These are phyloP conservation scores for Penicillium sp. DNA, from an alignment of 2,329 filamentous ascomycete species.

Conservation along the genomic window DNA sequence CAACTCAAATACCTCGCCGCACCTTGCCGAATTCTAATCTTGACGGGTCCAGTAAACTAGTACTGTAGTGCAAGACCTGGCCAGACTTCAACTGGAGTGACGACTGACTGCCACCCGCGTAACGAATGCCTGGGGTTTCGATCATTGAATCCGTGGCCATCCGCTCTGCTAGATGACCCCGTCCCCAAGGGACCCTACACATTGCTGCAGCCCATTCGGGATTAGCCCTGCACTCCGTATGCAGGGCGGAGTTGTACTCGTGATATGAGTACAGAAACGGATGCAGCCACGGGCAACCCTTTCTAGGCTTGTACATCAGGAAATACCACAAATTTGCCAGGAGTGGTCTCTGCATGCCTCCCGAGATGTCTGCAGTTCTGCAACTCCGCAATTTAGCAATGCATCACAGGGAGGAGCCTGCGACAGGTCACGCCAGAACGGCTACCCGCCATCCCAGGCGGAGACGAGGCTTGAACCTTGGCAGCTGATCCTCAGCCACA, in stretches of 20 bases:
- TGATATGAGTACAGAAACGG: not conserved
- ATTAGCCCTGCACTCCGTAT: not conserved
- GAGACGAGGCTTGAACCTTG: not conserved
- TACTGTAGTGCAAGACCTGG: not conserved
- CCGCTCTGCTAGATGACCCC: slow-evolving; percentile 8
- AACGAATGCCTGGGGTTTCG: not conserved
- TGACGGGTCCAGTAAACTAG: slow-evolving; percentile 1
- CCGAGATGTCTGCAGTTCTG: not conserved
- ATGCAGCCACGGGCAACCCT: not conserved
- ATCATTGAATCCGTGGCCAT: not conserved
- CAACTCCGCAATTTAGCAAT: slow-evolving; percentile 14
- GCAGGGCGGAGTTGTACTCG: not conserved
- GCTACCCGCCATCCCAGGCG: slow-evolving; percentile 10
- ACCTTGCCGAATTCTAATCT: slow-evolving; percentile 7
- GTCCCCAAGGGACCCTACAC: slow-evolving; percentile 4
- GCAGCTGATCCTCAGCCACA: slow-evolving; percentile 6
- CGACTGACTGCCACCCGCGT: slow-evolving; percentile 10
- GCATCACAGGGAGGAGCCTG: slow-evolving; percentile 14
- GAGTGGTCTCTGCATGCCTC: not conserved
- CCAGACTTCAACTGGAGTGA: not conserved
- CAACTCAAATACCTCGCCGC: slow-evolving; percentile 2
- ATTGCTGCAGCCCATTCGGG: slow-evolving; percentile 13
- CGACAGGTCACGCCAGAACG: slow-evolving; percentile 16
- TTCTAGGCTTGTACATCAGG: not conserved
- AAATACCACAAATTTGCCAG: not conserved